Evolutionary conservation across 192 early-diverging fungal genomes (phyloP), one percentile per base, ranked within the genome.

Genomic region (Spizellomyces punctatus): DNA sequence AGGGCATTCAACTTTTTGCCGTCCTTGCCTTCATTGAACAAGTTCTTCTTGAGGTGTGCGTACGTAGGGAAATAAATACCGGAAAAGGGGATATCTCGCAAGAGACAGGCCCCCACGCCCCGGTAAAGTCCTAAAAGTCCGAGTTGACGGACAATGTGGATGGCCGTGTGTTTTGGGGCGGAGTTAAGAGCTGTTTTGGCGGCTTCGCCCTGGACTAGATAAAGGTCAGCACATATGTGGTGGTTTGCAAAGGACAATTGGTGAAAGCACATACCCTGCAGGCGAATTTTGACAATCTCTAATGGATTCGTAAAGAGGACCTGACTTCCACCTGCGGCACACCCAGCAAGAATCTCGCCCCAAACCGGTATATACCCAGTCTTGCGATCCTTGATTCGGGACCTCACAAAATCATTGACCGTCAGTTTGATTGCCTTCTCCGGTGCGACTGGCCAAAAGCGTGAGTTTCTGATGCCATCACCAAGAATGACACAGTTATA

Each of bases 361-460:
- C 82, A 81, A 42, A 96, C 76, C 8, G 88, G 70, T 48, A 95
- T 93, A 58, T 91, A 78, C 21, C 94, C 94, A 0, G 87, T 89
- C 6, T 91, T 76, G 69, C 80, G 84, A 73, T 92, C 81, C 14
- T 81, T 88, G 2, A 93, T 71, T 21, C 87, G 80, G 9, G 83
- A 78, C 63, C 96, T 85, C 10, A 96, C 90, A 66, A 95, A 84
- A 75, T 96, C 95, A 84, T 98, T 98, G 75, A 98, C 89, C 6
- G 96, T 96, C 75, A 98, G 77, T 81, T 98, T 98, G 81, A 98
- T 96, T 45, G 96, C 96, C 78, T 99, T 96, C 75, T 99, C 96
- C 6, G 96, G 96, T 6, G 96, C 96, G 57, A 99, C 96, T 77
- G 91, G 27, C 27, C 27, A 36, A 36, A 36, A 36, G 27, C 3